These are phyloP conservation scores for Jaltomata sinuosa DNA, from an alignment of 257 asterid genomes.

Conservation along the genomic window DNA sequence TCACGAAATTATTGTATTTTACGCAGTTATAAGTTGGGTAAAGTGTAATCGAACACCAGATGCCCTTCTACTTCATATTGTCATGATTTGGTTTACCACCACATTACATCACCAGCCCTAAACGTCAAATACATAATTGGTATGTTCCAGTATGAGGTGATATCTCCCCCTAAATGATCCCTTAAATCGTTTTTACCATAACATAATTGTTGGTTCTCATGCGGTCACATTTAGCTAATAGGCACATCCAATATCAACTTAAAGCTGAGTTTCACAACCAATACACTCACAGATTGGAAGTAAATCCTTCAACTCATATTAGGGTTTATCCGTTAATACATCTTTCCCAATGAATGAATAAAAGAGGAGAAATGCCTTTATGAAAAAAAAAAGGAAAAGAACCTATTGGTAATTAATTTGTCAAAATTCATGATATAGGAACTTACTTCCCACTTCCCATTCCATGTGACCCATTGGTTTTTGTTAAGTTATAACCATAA, in stretches of 20 bases:
- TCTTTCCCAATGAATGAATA: not conserved
- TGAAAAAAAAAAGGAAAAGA: not conserved
- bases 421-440: not conserved
- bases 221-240: not conserved
- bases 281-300: not conserved
- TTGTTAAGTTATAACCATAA: not conserved
- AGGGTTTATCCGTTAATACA: not conserved
- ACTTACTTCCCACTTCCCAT: not conserved
- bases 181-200: not conserved
- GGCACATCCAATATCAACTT: not conserved
- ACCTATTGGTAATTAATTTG: not conserved
- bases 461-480: not conserved
- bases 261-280: not conserved
- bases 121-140: not conserved
- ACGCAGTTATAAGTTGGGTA: not conserved
- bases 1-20: not conserved
- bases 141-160: not conserved
- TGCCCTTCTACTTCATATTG: not conserved
- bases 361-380: not conserved
- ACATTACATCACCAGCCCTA: not conserved
- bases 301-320: not conserved
- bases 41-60: not conserved
- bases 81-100: not conserved
- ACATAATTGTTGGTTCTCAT: not conserved
- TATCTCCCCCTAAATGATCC: not conserved